Evolutionary conservation across 2,329 filamentous ascomycete genomes (phyloP).

Genomic region (Pyrenochaeta sp.): DNA sequence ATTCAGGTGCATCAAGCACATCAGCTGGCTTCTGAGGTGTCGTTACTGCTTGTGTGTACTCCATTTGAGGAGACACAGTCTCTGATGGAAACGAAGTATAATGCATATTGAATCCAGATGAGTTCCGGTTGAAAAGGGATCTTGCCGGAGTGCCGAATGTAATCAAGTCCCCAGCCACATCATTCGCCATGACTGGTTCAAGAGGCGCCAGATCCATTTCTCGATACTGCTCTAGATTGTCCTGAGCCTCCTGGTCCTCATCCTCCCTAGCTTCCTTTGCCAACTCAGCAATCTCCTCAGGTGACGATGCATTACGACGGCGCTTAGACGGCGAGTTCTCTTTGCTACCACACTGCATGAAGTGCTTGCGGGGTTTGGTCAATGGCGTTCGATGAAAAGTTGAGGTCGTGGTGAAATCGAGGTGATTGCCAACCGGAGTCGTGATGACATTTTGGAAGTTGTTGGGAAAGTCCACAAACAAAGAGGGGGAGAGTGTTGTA

Average conservation of each 20-base stretch:
- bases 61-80: no score
- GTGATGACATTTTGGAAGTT: neutral
- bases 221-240: slow-evolving; percentile 20
- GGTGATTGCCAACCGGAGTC: slow-evolving; percentile 6
- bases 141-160: slow-evolving; percentile 11
- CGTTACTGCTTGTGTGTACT: no score
- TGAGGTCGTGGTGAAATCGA: slow-evolving; percentile 10
- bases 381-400: slow-evolving; percentile 22
- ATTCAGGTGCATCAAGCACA: no score
- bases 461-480: neutral
- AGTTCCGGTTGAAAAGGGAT: neutral
- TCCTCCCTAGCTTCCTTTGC: slow-evolving; percentile 15
- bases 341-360: slow-evolving; percentile 21
- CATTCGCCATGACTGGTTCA: slow-evolving; percentile 24
- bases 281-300: slow-evolving; percentile 28
- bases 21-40: no score
- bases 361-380: slow-evolving; percentile 25
- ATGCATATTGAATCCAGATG: no score
- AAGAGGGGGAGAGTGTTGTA: neutral
- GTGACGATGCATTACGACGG: slow-evolving; percentile 30
- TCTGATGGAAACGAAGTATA: neutral
- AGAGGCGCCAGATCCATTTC: slow-evolving; percentile 33
- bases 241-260: slow-evolving; percentile 10
- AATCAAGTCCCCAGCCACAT: slow-evolving; percentile 24
- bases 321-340: slow-evolving; percentile 21